Evolutionary conservation across 768 basidiomycete genomes (phyloP).

Genomic region (Postia placenta): DNA sequence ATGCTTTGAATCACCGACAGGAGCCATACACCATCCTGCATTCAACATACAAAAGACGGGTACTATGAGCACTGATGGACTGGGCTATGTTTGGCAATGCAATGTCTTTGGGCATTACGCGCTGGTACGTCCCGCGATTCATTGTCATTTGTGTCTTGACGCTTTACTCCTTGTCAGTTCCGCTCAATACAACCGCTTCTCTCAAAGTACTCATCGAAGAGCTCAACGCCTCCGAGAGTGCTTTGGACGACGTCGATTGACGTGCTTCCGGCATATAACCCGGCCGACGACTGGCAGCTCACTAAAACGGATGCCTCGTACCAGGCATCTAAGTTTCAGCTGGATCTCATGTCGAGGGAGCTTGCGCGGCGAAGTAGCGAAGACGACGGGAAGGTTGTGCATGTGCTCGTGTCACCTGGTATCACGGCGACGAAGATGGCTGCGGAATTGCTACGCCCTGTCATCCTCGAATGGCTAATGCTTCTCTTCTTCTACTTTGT

Average conservation of each 20-base stretch:
- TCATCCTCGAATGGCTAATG: slow-evolving; percentile 41
- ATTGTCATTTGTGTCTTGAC: not conserved
- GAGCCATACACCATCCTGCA: slow-evolving; percentile 44
- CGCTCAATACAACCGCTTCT: slow-evolving; percentile 55
- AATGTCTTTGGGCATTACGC: slow-evolving; percentile 80
- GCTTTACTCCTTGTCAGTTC: slow-evolving; percentile 37
- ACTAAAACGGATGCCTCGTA: slow-evolving; percentile 57
- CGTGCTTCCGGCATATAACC: slow-evolving; percentile 46
- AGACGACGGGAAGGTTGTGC: slow-evolving; percentile 29
- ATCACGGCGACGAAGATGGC: slow-evolving; percentile 62
- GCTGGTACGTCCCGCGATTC: slow-evolving; percentile 43
- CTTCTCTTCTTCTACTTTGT: slow-evolving; percentile 58
- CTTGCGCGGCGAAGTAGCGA: slow-evolving; percentile 25
- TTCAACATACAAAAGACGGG: slow-evolving; percentile 56
- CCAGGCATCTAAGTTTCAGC: slow-evolving; percentile 70
- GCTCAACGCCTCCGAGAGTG: slow-evolving; percentile 43
- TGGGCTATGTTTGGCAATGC: slow-evolving; percentile 82
- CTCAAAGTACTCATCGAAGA: slow-evolving; percentile 28
- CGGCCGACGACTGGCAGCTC: slow-evolving; percentile 69
- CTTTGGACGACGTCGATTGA: slow-evolving; percentile 79
- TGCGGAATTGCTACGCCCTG: slow-evolving; percentile 35
- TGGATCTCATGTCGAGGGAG: slow-evolving; percentile 54
- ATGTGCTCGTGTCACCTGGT: slow-evolving; percentile 66
- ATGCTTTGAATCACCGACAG: slow-evolving; percentile 37
- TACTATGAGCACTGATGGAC: slow-evolving; percentile 55